Base-by-base conservation (phyloP, 345 rosid genomes). In the Boechera divaricarpa region DNA sequence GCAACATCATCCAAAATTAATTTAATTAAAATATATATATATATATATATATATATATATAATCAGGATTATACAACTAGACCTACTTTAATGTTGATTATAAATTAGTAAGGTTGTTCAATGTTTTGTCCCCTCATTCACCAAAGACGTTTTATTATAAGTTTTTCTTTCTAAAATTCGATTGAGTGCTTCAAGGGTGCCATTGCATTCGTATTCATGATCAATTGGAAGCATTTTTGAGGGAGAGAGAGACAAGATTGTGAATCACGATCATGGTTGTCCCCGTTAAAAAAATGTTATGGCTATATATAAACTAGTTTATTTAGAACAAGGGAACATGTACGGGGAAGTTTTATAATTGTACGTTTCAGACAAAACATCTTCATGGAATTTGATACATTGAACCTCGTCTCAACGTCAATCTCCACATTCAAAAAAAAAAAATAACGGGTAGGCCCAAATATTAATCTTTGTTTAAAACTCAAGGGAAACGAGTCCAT, bases 331-430 rank as follows among this genome's bases (percentile, higher is more conserved):
- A 33, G 4, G 2, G 7, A 60, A 18, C 31, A 60, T 60, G 16
- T 60, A 36, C 65, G 48, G 49, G 49, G 6, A 62, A 62, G 12
- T 32, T 51, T 42, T 12, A 5, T 1, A 44, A 12, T 70, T 3
- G 70, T 69, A 76, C 70, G 75, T 62, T 62, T 62, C 65, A 16
- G 52, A 63, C 75, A 70, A 16, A 56, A 70, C 60, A 77, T 69
- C 42, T 76, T 62, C 53, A 36, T 56, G 9, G 2, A 53, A 53
- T 77, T 69, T 69, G 64, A 62, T 77, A 53, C 80, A 77, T 77
- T 33, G 80, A 70, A 70, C 76, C 61, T 77, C 45, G 8, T 53
- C 15, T 10, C 53, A 13, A 39, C 16, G 4, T 45, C 59, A 47
- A 16, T 48, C 53, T 31, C 54, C 49, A 45, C 44, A 38, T 60